Evolutionary conservation across 2,329 filamentous ascomycete species (phyloP).

Genomic region (Penicillium brevicompactum): DNA sequence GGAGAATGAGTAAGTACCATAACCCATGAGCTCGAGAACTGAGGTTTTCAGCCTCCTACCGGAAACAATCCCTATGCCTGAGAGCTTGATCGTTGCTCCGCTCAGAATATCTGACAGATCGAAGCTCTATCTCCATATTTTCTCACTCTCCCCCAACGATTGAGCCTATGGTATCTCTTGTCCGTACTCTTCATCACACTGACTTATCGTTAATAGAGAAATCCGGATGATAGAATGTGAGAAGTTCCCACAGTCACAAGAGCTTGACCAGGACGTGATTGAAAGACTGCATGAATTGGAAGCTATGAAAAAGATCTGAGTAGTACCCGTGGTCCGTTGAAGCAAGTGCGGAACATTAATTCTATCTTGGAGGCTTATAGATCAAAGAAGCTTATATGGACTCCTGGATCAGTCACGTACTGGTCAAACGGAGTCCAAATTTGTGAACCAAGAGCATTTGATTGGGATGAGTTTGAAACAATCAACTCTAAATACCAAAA

Average conservation of each 20-base stretch:
- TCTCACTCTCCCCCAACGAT: too few species aligned
- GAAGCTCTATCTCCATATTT: too few species aligned
- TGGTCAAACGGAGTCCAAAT: neutral
- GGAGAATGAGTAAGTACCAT: neutral
- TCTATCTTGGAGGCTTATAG: neutral
- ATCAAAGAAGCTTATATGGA: neutral
- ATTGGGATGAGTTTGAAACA: constrained; percentile 7
- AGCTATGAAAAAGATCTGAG: neutral
- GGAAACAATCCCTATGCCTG: neutral
- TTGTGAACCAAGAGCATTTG: constrained; percentile 2
- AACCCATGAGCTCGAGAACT: too few species aligned
- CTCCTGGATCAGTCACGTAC: constrained; percentile 1
- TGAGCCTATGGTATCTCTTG: too few species aligned
- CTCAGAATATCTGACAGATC: too few species aligned
- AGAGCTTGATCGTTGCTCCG: too few species aligned
- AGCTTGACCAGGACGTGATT: neutral
- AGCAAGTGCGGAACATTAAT: neutral
- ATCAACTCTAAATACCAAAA: neutral
- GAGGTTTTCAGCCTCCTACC: neutral
- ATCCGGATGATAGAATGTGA: neutral
- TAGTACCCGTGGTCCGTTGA: neutral
- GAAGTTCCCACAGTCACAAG: neutral
- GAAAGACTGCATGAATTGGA: constrained; percentile 1
- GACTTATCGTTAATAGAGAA: neutral
- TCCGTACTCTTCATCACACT: too few species aligned